Evolutionary conservation across 306 rosid species (phyloP), one percentile per base, ranked within the genome.

Genomic region (Vigna radiata): DNA sequence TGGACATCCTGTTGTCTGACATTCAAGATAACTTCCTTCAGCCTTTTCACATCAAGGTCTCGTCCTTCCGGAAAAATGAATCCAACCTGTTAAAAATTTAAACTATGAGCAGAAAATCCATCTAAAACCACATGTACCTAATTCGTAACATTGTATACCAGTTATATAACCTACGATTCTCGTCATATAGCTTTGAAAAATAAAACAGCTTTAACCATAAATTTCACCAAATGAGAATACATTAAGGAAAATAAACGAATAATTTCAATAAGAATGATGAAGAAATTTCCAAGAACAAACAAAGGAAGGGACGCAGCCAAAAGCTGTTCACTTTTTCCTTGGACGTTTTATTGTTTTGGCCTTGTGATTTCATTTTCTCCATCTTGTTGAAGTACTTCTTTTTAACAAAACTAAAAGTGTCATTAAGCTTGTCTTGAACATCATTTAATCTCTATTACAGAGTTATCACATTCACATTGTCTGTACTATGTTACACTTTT

Each of bases 61-160:
- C 72, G 82, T 63, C 81, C 55, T 76, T 90, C 87, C 19, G 90
- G 48, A 64, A 91, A 69, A 73, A 86, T 71, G 81, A 90, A 91
- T 77, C 96, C 98, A n/a, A 91, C 89, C 98, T 91, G 89, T 65
- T 37, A 79, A 76, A 77, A 44, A 29, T 33, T 77, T 66, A 70
- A 75, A 10, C 33, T 37, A 54, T 19, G 23, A 64, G 55, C 16
- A 58, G 49, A 48, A 23, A 77, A 79, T 64, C 74, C 47, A 71
- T 21, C 44, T 27, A 17, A 65, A 59, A 73, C 41, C 17, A 46
- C n/a, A 6, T 25, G 56, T 43, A 77, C 25, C 41, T n/a, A 71
- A 62, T n/a, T 31, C 44, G 25, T 58, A 9, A 21, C 23, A 41
- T 27, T 46, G 19, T 53, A 64, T 68, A 27, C 56, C 18, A 58